Conservation (phyloP, 2,329 filamentous ascomycete species). For the Beauveria bassiana region DNA sequence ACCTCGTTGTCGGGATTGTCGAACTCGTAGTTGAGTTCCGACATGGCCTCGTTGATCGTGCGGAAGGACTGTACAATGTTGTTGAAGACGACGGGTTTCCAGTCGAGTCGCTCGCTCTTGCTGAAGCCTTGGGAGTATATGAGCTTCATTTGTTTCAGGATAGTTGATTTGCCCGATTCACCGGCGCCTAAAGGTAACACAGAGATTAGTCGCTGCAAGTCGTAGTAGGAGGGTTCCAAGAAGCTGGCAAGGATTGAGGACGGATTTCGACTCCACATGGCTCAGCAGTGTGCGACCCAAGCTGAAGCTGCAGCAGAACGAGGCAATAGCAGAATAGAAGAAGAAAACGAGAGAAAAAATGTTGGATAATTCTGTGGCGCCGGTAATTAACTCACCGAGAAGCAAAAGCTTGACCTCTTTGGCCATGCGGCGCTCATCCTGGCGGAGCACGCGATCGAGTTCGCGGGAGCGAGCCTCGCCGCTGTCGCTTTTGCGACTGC, state of each 20-base stretch:
- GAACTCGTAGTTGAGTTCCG: constrained; percentile 72
- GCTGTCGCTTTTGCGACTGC: constrained; percentile 43
- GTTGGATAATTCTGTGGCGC: background rate
- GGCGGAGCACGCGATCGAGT: constrained; percentile 78
- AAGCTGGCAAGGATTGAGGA: constrained; percentile 1
- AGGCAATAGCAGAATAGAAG: background rate
- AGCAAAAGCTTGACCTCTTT: constrained; percentile 91
- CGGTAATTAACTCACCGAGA: constrained; percentile 55
- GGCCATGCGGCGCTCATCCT: constrained; percentile 79
- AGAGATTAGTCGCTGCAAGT: constrained; percentile 21
- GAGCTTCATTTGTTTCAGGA: constrained; percentile 98
- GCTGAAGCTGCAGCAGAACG: background rate
- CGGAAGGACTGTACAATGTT: constrained; percentile 92
- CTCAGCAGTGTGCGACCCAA: constrained; percentile 13
- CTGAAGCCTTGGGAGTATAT: constrained; percentile 92
- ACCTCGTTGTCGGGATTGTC: constrained; percentile 74
- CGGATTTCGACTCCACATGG: background rate
- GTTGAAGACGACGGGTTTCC: constrained; percentile 90
- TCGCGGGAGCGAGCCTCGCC: constrained; percentile 55
- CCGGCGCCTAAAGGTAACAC: constrained; percentile 63
- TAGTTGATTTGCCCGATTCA: constrained; percentile 85
- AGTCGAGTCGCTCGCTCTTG: constrained; percentile 82
- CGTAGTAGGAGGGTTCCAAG: background rate
- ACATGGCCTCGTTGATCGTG: constrained; percentile 85
- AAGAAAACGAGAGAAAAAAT: background rate